Conservation (phyloP, 495 filamentous ascomycete genomes). For the Aspergillus ostianus region DNA sequence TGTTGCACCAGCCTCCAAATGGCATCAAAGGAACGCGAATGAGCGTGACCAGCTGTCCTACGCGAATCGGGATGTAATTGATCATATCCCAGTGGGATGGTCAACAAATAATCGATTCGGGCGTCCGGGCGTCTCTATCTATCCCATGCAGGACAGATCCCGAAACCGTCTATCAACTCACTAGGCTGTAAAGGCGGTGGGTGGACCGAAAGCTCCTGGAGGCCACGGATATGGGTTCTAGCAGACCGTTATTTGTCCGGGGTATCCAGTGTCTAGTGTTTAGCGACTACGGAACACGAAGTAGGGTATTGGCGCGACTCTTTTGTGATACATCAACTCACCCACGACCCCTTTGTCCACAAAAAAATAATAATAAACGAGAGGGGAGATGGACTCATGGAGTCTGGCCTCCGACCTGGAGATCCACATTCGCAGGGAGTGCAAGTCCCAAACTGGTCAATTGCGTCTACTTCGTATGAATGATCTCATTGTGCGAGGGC, state of each 20-base stretch:
- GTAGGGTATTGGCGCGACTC: not conserved
- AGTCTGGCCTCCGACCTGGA: not conserved
- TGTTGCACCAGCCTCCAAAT: not conserved
- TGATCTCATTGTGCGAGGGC: not conserved
- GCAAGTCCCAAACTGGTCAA: not conserved
- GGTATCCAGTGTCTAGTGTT: not conserved
- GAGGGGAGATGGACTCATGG: too few relatives aligned
- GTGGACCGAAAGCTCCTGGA: too few relatives aligned
- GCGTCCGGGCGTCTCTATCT: not conserved
- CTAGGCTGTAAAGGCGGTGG: too few relatives aligned
- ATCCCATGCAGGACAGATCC: conserved; percentile 1
- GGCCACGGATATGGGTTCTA: conserved; percentile 12
- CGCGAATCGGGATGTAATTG: not conserved
- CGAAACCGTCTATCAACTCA: not conserved
- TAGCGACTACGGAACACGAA: not conserved
- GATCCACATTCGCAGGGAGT: not conserved
- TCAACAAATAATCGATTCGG: not conserved
- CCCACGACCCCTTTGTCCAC: not conserved
- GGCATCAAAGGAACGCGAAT: not conserved
- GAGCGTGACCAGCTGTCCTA: not conserved
- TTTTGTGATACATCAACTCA: not conserved
- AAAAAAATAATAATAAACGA: not conserved
- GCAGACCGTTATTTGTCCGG: conserved; percentile 15
- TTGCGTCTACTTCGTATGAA: not conserved
- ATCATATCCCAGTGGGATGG: not conserved